Evolutionary conservation across 179 eudicot species (phyloP).

Genomic region (Gypsophila paniculata): DNA sequence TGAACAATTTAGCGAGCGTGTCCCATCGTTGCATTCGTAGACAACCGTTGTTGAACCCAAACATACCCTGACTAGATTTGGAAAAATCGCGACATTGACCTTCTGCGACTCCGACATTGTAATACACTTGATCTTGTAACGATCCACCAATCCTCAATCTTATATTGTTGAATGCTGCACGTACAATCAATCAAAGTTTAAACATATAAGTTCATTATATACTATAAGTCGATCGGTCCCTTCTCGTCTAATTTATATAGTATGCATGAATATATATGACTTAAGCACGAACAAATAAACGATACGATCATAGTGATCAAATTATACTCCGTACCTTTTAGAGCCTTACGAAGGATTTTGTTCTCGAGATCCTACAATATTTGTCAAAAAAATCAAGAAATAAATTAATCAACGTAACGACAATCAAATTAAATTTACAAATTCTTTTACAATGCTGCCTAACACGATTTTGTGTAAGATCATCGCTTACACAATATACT

Average conservation of each 20-base stretch:
- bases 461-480: too few species aligned
- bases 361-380: constrained; percentile 48
- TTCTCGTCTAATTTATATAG: too few species aligned
- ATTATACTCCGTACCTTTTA: constrained; percentile 34
- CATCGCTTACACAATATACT: too few species aligned
- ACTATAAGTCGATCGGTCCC: too few species aligned
- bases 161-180: constrained; percentile 43
- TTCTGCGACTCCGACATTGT: constrained; percentile 36
- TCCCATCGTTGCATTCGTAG: constrained; percentile 59
- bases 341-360: constrained; percentile 40
- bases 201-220: too few species aligned
- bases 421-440: too few species aligned
- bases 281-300: too few species aligned
- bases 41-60: constrained; percentile 54
- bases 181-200: too few species aligned
- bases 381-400: not conserved
- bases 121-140: constrained; percentile 52
- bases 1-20: constrained; percentile 37
- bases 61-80: constrained; percentile 21
- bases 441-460: too few species aligned
- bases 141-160: constrained; percentile 62
- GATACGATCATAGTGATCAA: too few species aligned
- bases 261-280: too few species aligned
- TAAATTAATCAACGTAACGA: too few species aligned
- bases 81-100: constrained; percentile 37